These are phyloP conservation scores for Tubosaeta sp. DNA, from an alignment of 768 basidiomycete genomes.

Conservation along the genomic window DNA sequence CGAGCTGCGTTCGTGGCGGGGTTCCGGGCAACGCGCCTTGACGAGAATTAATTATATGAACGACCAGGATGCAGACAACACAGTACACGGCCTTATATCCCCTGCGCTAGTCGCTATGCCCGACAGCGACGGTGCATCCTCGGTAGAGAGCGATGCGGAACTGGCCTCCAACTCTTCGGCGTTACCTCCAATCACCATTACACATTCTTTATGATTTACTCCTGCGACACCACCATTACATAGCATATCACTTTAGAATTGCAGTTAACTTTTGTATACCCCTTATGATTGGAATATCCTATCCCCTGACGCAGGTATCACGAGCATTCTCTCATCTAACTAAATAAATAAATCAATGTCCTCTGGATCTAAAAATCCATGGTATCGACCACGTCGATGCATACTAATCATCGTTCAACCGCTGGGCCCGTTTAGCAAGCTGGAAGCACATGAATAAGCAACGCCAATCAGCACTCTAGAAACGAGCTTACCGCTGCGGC, in stretches of 20 bases:
- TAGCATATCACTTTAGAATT: conserved; percentile 23
- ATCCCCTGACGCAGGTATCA: conserved; percentile 7
- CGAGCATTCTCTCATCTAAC: conserved; percentile 11
- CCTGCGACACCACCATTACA: conserved; percentile 6
- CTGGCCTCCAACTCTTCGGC: conserved; percentile 16
- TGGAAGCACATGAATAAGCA: conserved; percentile 26
- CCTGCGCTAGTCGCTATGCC: conserved; percentile 19
- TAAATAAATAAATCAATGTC: conserved; percentile 8
- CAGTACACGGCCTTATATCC: conserved; percentile 18
- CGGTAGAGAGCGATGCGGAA: conserved; percentile 27
- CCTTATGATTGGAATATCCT: conserved; percentile 15
- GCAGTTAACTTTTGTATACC: conserved; percentile 26
- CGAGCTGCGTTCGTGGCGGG: conserved; percentile 62
- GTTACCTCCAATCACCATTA: conserved; percentile 43
- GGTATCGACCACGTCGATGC: not conserved
- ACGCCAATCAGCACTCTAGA: not conserved
- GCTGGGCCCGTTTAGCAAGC: conserved; percentile 78
- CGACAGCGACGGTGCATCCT: conserved; percentile 14
- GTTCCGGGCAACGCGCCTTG: conserved; percentile 25
- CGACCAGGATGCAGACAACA: conserved; percentile 27
- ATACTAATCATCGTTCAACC: conserved; percentile 45
- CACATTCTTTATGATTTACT: conserved; percentile 32
- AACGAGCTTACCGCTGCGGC: conserved; percentile 67
- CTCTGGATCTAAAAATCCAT: conserved; percentile 1
- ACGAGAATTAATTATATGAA: conserved; percentile 10